phyloP scores from a whole-genome alignment of 2,329 filamentous ascomycete species.

The Fusarium siculi region DNA sequence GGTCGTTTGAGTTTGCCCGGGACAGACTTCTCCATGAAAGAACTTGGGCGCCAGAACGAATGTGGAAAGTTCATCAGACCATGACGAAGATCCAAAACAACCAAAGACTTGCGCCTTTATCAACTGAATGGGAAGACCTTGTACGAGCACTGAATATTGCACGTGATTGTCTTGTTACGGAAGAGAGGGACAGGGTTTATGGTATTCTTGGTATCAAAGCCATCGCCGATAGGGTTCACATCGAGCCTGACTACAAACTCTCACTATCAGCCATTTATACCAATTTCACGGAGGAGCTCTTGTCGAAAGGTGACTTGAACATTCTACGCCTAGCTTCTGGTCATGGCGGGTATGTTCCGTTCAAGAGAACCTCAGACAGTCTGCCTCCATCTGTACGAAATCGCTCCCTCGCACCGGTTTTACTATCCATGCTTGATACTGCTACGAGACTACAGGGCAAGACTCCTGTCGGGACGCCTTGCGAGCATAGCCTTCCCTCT shows the following conservation, averaged over 20 bases:
- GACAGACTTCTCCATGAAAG: background rate
- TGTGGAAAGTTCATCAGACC: background rate
- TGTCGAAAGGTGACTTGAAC: background rate
- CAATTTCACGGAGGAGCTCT: background rate
- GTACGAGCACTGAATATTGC: background rate
- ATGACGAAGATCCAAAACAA: too few species aligned
- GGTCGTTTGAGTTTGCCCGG: background rate
- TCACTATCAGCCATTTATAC: fast-evolving
- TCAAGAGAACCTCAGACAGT: too few species aligned
- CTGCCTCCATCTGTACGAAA: too few species aligned
- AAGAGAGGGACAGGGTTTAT: background rate
- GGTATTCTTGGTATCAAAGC: background rate
- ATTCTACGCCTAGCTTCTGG: background rate
- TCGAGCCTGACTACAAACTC: background rate
- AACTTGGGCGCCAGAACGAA: background rate
- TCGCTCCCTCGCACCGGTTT: too few species aligned
- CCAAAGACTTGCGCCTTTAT: background rate
- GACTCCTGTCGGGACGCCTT: too few species aligned
- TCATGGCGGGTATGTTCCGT: too few species aligned
- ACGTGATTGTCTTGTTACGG: background rate
- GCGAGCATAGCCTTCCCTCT: too few species aligned
- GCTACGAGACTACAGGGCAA: too few species aligned
- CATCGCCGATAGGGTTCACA: background rate
- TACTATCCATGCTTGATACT: too few species aligned
- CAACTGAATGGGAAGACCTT: fast-evolving